Base-by-base conservation (phyloP, 1,284 basidiomycete genomes). In the Meira nashicola region DNA sequence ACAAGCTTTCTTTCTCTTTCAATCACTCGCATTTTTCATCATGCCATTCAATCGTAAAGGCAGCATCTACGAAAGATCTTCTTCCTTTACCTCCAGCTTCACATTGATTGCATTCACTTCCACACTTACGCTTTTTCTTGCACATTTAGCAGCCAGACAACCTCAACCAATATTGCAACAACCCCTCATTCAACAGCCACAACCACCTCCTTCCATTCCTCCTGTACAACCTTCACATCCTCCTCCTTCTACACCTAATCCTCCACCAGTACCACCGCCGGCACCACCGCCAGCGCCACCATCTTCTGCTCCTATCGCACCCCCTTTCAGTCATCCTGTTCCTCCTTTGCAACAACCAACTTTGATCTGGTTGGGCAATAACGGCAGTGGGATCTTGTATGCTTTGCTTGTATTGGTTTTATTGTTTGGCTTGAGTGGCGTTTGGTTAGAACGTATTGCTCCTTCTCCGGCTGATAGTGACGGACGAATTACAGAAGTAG, bases 91-190 rank as follows among this genome's bases (percentile, higher is more conserved):
- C 4, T 48, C 46, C 23, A 21, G 17, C 12, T 48, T 48, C 21
- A 17, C 21, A 14, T 23, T 48, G n/a, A 23, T 48, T 25, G 46
- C 46, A 23, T 48, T 48, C 21, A 48, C 46, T 14, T 48, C 46
- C 25, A 48, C 46, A 14, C 23, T 48, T n/a, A 48, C 46, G 5
- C 21, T 48, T 12, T 23, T 48, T 5, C 17, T 48, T 17, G 17
- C 46, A 21, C 46, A 48, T 48, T 48, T 48, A 12, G 23, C 46
- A 48, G 46, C 25, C 25, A n/a, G 46, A 48, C 46, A 48, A 12
- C 28, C 28, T 4, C 28, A 33, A 8, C 28, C 28, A 4, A 33
- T 33, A 4, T 33, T 33, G 28, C 28, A 33, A 33, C 17, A 48
- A 17, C 23, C 46, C 2, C 46, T 8, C 5, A 3, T 48, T 25